Percentiles rank a stretch among this genome's conserved stretches.
These are phyloP conservation scores for Saccharomyces hybrid DNA, from an alignment of 1,139 yeast species.

Conservation along the genomic window DNA sequence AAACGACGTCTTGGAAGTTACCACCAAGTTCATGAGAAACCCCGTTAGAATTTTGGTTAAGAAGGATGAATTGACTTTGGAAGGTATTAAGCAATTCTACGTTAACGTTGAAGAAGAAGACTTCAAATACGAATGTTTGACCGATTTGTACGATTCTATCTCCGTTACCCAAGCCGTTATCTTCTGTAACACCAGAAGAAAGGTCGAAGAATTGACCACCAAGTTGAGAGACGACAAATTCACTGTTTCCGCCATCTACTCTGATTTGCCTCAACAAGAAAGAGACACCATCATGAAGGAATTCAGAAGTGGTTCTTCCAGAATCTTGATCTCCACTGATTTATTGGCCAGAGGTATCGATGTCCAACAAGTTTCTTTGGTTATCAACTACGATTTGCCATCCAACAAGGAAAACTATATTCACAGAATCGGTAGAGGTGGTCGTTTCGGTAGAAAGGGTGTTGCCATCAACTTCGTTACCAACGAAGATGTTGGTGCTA, in stretches of 20 bases:
- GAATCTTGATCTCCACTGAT: slow-evolving; percentile 95
- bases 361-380: slow-evolving; percentile 97
- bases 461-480: slow-evolving; percentile 98
- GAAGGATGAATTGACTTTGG: slow-evolving; percentile 96
- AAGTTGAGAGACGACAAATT: slow-evolving; percentile 80
- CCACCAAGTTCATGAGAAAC: slow-evolving; percentile 94
- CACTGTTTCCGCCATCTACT: slow-evolving; percentile 96
- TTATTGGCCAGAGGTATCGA: slow-evolving; percentile 99
- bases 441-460: slow-evolving; percentile 99
- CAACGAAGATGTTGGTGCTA: slow-evolving; percentile 79
- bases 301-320: slow-evolving; percentile 96
- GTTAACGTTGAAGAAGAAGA: slow-evolving; percentile 90
- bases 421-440: slow-evolving; percentile 99
- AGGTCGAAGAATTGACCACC: slow-evolving; percentile 91
- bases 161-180: slow-evolving; percentile 98
- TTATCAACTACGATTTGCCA: slow-evolving; percentile 96
- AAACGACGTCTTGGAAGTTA: slow-evolving; percentile 90
- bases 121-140: slow-evolving; percentile 90
- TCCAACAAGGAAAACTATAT: slow-evolving; percentile 96
- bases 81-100: slow-evolving; percentile 96
- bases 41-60: slow-evolving; percentile 96
- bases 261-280: slow-evolving; percentile 93
- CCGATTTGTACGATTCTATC: slow-evolving; percentile 94
- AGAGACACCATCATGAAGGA: slow-evolving; percentile 98
- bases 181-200: slow-evolving; percentile 98